Conservation (phyloP, 2,329 filamentous ascomycete genomes). For the Zymoseptoria pseudotritici region DNA sequence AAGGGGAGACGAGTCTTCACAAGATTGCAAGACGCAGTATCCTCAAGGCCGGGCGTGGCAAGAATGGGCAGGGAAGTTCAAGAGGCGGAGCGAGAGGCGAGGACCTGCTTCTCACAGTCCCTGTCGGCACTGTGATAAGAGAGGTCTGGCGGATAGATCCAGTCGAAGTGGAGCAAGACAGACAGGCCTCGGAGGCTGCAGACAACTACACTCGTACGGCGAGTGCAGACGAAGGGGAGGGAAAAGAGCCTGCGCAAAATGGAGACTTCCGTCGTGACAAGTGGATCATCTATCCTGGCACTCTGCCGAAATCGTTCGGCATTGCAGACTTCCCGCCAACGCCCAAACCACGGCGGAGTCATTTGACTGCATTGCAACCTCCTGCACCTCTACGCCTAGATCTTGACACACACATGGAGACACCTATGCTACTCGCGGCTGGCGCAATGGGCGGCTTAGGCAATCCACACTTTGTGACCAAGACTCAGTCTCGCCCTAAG, state of each 20-base stretch:
- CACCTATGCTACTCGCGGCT: conserved; percentile 75
- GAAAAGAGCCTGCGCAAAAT: conserved; percentile 26
- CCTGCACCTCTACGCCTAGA: conserved; percentile 58
- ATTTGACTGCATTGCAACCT: conserved; percentile 61
- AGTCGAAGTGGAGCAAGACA: conserved; percentile 55
- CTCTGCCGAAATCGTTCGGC: conserved; percentile 62
- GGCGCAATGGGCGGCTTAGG: conserved; percentile 85
- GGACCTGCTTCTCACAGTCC: conserved; percentile 81
- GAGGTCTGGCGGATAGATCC: conserved; percentile 77
- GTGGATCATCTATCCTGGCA: conserved; percentile 80
- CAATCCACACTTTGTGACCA: conserved; percentile 85
- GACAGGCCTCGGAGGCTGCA: conserved; percentile 7
- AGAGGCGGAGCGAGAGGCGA: conserved; percentile 72
- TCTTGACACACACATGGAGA: conserved; percentile 62
- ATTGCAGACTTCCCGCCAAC: conserved; percentile 51
- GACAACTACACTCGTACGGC: conserved; percentile 26
- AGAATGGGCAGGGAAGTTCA: conserved; percentile 66
- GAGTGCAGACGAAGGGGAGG: conserved; percentile 33
- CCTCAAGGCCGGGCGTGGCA: conserved; percentile 67
- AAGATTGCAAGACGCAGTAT: conserved; percentile 75
- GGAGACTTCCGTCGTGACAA: conserved; percentile 53
- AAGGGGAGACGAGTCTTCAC: conserved; percentile 85
- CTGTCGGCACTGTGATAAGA: conserved; percentile 82
- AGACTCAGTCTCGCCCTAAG: conserved; percentile 66
- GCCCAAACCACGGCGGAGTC: conserved; percentile 49